phyloP scores from a whole-genome alignment of 768 basidiomycete genomes.

The Leucocoprinus sp. region DNA sequence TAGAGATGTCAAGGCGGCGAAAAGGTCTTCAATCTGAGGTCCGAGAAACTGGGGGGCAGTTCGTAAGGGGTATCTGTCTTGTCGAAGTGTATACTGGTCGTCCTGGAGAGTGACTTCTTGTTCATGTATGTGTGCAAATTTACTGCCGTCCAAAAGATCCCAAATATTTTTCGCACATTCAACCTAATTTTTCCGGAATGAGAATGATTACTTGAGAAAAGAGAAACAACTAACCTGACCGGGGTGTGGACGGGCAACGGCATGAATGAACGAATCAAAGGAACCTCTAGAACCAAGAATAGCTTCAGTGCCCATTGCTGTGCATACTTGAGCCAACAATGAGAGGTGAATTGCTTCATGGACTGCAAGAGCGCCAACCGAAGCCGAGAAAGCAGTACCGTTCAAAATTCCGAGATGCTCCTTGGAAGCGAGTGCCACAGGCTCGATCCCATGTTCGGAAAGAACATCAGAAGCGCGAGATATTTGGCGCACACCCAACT shows the following conservation, averaged over 20 bases:
- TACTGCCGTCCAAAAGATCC: conserved; percentile 51
- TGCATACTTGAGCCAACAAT: conserved; percentile 60
- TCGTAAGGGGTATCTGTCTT: conserved; percentile 65
- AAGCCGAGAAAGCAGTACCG: conserved; percentile 70
- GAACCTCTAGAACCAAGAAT: conserved; percentile 58
- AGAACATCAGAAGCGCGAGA: conserved; percentile 45
- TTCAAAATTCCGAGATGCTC: conserved; percentile 67
- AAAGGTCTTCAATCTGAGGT: conserved; percentile 70
- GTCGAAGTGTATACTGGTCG: conserved; percentile 62
- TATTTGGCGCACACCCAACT: conserved; percentile 42
- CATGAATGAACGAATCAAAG: conserved; percentile 67
- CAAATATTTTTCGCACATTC: conserved; percentile 60
- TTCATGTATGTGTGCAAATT: conserved; percentile 51
- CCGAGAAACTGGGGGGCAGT: conserved; percentile 74
- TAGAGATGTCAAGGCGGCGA: conserved; percentile 48
- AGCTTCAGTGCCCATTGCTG: conserved; percentile 76
- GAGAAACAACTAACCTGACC: conserved; percentile 43
- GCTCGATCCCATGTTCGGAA: conserved; percentile 43
- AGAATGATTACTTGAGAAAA: neutral
- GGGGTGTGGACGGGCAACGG: conserved; percentile 65
- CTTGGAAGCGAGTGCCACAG: conserved; percentile 54
- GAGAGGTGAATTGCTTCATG: conserved; percentile 60
- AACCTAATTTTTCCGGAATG: conserved; percentile 29
- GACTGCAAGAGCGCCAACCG: conserved; percentile 63
- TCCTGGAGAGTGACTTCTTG: conserved; percentile 57